Percentiles rank a stretch among this genome's conserved stretches.
These are phyloP conservation scores for Zasmidium angulare DNA, from an alignment of 2,329 filamentous ascomycete species.

Conservation along the genomic window DNA sequence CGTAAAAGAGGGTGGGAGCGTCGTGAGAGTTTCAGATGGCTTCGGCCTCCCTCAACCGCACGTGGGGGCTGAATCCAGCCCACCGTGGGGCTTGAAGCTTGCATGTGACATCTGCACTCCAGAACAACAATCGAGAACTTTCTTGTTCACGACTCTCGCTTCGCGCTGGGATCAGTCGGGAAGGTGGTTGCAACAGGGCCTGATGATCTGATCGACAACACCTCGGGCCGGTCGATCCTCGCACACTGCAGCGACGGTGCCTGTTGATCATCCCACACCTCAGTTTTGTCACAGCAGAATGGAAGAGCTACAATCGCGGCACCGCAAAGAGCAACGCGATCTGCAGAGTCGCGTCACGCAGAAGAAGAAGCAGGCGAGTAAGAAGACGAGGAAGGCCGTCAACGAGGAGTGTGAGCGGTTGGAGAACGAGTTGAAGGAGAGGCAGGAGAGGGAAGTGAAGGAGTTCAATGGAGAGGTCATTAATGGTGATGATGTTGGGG, in stretches of 20 bases:
- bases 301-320: constrained; percentile 75
- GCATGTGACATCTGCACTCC: not conserved
- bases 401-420: constrained; percentile 64
- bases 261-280: not conserved
- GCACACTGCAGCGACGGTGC: not conserved
- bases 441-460: constrained; percentile 53
- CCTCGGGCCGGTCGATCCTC: not conserved
- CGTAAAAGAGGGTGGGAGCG: not conserved
- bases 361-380: constrained; percentile 96
- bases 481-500: constrained; percentile 6
- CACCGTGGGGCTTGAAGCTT: too few species aligned
- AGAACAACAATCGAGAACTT: not conserved
- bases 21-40: not conserved
- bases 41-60: not conserved
- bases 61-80: not conserved
- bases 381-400: constrained; percentile 64
- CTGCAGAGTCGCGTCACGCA: constrained; percentile 81
- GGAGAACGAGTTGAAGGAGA: constrained; percentile 56
- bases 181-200: not conserved
- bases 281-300: constrained; percentile 49
- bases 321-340: constrained; percentile 86
- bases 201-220: not conserved
- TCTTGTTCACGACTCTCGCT: not conserved
- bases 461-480: constrained; percentile 40
- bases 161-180: not conserved